Conservation (phyloP, 2,329 filamentous ascomycete species). For the Phyllosticta ampelicida region DNA sequence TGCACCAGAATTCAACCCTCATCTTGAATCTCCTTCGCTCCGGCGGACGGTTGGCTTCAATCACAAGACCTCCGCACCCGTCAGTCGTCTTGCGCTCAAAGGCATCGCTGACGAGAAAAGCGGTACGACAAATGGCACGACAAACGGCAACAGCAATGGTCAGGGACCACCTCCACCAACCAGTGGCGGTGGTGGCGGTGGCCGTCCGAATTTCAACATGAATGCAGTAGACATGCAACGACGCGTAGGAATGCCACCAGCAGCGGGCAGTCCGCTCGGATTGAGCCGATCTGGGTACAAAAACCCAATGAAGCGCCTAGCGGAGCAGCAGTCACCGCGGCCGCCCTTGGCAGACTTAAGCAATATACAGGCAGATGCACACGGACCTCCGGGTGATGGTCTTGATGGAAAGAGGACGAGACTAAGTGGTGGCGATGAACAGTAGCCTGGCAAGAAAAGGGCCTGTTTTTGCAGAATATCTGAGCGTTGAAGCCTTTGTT, state of each 20-base stretch:
- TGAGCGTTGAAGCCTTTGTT: neutral
- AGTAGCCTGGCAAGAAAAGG: neutral
- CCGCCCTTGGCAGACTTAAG: conserved; percentile 36
- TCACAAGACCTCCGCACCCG: conserved; percentile 63
- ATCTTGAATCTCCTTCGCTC: conserved; percentile 58
- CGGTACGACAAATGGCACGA: neutral
- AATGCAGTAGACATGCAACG: conserved; percentile 38
- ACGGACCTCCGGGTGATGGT: conserved; percentile 20
- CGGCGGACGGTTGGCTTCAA: conserved; percentile 82
- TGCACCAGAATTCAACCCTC: conserved; percentile 35
- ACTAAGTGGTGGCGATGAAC: conserved; percentile 13
- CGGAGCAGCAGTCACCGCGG: conserved; percentile 15
- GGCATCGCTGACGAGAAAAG: neutral
- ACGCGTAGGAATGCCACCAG: conserved; percentile 39
- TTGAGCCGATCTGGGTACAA: conserved; percentile 35
- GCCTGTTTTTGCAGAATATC: neutral
- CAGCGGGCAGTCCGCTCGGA: conserved; percentile 30
- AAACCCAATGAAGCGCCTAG: conserved; percentile 25
- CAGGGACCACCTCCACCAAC: neutral
- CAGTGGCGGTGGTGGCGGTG: neutral
- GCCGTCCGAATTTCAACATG: conserved; percentile 31
- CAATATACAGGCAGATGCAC: conserved; percentile 24
- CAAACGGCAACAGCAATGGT: conserved; percentile 1
- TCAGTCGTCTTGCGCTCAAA: conserved; percentile 27
- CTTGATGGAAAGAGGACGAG: conserved; percentile 17